A percentile compares a stretch with the other conserved stretches of the same genome.
Evolutionary conservation across 768 basidiomycete genomes (phyloP).

Genomic region (Agrocybe pediades): DNA sequence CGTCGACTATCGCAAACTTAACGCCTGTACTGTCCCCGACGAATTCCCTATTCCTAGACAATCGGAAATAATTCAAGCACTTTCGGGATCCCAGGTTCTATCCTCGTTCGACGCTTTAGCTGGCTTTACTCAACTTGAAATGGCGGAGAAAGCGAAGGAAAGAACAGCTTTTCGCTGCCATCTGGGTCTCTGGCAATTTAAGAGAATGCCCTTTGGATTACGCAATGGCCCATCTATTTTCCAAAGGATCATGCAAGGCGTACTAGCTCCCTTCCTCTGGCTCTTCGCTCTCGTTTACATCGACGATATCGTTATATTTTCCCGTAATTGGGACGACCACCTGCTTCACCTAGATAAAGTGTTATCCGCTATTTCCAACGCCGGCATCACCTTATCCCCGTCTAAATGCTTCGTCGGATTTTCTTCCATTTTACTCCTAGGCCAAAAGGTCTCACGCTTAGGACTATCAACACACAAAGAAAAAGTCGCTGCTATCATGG

Average conservation of each 20-base stretch:
- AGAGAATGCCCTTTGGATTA: conserved; percentile 41
- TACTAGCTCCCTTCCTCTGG: conserved; percentile 38
- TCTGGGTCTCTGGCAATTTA: no score
- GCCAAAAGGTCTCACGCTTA: no score
- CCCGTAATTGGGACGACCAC: conserved; percentile 28
- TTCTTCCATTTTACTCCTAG: no score
- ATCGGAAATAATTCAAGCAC: conserved; percentile 26
- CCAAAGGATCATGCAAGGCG: conserved; percentile 40
- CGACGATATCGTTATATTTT: conserved; percentile 42
- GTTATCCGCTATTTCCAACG: no score
- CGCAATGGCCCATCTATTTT: conserved; percentile 39
- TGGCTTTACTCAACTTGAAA: conserved; percentile 43
- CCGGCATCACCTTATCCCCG: no score
- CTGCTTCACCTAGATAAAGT: conserved; percentile 27
- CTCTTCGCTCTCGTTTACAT: conserved; percentile 42
- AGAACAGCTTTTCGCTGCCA: no score
- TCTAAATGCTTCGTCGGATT: no score
- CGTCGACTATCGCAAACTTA: conserved; percentile 24
- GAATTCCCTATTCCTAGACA: conserved; percentile 28
- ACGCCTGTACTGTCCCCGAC: conserved; percentile 12
- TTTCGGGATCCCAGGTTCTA: conserved; percentile 31
- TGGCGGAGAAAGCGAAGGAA: no score
- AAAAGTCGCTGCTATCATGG: no score
- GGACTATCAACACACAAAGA: no score
- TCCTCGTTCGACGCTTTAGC: conserved; percentile 29